These are phyloP conservation scores for Microbotryum silenes-acaulis DNA, from an alignment of 1,284 basidiomycete genomes.

Conservation along the genomic window DNA sequence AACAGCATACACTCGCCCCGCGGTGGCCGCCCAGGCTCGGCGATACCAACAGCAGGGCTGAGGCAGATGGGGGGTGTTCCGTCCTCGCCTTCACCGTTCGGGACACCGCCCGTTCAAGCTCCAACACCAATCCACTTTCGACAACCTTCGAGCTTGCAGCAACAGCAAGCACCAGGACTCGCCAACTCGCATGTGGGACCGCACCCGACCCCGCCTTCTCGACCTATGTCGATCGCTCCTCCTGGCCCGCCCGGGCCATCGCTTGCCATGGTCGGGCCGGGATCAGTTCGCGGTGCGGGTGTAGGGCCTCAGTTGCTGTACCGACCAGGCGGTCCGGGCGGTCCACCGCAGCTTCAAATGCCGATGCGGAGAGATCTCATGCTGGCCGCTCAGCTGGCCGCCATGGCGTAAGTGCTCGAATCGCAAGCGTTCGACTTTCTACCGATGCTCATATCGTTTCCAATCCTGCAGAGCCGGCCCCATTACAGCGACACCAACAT, in stretches of 20 bases:
- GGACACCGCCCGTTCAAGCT: no score
- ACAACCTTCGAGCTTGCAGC: no score
- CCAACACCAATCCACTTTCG: no score
- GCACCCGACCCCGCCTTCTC: background rate
- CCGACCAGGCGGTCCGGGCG: no score
- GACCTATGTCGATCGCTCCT: background rate
- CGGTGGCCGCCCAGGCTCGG: no score
- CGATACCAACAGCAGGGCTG: no score
- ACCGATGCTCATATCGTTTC: background rate
- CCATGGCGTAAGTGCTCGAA: constrained; percentile 15
- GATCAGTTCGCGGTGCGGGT: background rate
- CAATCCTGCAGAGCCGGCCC: constrained; percentile 16
- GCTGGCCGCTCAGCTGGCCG: constrained; percentile 20
- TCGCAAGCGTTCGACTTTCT: background rate
- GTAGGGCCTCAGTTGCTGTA: background rate
- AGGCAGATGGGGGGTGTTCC: no score
- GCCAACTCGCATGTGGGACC: background rate
- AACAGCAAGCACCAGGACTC: no score
- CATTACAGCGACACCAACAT: constrained; percentile 18
- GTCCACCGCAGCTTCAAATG: background rate
- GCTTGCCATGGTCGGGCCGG: background rate
- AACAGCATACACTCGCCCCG: no score
- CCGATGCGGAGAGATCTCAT: background rate
- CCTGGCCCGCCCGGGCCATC: background rate
- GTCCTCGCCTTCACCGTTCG: no score